Evolutionary conservation across 1,284 basidiomycete species (phyloP).

Genomic region (Heliocybe sulcata): DNA sequence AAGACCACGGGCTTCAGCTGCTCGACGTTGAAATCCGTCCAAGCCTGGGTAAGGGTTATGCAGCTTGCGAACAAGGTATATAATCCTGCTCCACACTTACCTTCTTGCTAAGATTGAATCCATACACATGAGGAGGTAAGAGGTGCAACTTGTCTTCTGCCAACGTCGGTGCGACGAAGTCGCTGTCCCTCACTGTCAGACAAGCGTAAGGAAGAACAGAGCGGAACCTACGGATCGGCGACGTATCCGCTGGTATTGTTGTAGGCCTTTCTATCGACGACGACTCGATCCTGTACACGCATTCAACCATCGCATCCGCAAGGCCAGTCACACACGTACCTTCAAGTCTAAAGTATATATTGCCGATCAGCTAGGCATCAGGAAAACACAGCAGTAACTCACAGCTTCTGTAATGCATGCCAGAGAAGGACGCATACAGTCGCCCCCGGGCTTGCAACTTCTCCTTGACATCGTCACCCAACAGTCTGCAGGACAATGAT

Average conservation of each 20-base stretch:
- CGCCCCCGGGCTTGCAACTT: background rate
- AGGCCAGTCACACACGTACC: background rate
- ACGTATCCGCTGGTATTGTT: background rate
- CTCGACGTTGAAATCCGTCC: conserved; percentile 9
- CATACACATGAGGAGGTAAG: conserved; percentile 9
- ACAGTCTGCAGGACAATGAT: conserved; percentile 2
- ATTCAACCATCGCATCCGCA: background rate
- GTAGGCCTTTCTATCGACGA: background rate
- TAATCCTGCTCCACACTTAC: background rate
- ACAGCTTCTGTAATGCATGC: conserved; percentile 2
- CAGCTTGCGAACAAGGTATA: background rate
- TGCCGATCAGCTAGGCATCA: background rate
- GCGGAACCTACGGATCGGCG: background rate
- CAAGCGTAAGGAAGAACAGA: background rate
- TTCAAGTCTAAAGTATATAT: background rate
- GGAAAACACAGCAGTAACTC: background rate
- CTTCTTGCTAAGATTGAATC: conserved; percentile 9
- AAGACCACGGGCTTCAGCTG: conserved; percentile 6
- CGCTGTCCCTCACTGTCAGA: background rate
- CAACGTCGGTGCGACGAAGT: background rate
- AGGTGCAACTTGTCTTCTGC: conserved; percentile 7
- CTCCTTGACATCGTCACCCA: conserved; percentile 6
- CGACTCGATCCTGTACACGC: background rate
- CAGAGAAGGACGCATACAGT: background rate
- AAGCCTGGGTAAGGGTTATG: conserved; percentile 3